Percentiles rank a stretch among this genome's conserved stretches.
phyloP scores from a whole-genome alignment of 352 stramenopile genomes.

The Phytophthora parvispora region DNA sequence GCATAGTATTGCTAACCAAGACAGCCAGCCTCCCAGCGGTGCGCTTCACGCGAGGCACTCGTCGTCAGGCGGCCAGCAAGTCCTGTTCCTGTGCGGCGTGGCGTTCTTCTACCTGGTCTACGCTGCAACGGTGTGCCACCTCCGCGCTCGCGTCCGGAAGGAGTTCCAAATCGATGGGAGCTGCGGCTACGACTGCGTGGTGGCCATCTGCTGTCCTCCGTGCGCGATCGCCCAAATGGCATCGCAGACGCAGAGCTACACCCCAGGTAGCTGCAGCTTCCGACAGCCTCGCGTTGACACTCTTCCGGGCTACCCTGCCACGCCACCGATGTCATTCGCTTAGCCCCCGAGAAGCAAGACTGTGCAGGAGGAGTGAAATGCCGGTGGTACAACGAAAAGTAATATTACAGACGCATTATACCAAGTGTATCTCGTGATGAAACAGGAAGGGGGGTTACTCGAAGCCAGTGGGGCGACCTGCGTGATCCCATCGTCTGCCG shows the following conservation, averaged over 20 bases:
- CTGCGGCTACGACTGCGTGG: slow-evolving; percentile 14
- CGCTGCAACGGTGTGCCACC: slow-evolving; percentile 25
- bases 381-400: too few species aligned
- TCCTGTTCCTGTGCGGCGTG: slow-evolving; percentile 25
- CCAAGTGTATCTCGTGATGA: too few species aligned
- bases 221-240: slow-evolving; percentile 70
- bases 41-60: not conserved
- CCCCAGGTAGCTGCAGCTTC: slow-evolving; percentile 53
- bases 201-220: slow-evolving; percentile 33
- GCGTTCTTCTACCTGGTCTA: slow-evolving; percentile 29
- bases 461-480: too few species aligned
- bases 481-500: not conserved
- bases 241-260: slow-evolving; percentile 67
- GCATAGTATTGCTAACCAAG: slow-evolving; percentile 5
- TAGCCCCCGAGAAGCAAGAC: too few species aligned
- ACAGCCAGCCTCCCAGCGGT: not conserved
- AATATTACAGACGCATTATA: too few species aligned
- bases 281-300: slow-evolving; percentile 17
- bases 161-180: slow-evolving; percentile 54
- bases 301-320: slow-evolving; percentile 23
- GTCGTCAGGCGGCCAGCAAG: slow-evolving; percentile 10
- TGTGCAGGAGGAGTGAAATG: too few species aligned
- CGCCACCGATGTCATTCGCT: not conserved
- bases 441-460: too few species aligned
- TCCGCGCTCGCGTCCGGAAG: slow-evolving; percentile 40